Conservation (phyloP, 2,329 filamentous ascomycete genomes). For the Pezicula radicicola region DNA sequence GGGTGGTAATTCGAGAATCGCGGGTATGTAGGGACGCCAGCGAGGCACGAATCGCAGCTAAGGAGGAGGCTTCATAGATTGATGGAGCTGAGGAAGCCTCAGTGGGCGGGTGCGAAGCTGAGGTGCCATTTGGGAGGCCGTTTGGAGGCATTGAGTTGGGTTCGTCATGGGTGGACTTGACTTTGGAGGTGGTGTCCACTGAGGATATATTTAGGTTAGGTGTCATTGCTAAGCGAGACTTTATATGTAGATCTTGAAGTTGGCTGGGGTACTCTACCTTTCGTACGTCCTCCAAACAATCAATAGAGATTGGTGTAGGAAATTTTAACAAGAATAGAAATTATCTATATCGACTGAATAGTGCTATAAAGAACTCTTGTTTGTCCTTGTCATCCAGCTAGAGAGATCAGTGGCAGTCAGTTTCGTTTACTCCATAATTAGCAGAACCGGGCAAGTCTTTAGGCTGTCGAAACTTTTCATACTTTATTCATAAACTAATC, state of each 20-base stretch:
- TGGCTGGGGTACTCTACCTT: not conserved
- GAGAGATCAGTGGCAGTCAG: too few species aligned
- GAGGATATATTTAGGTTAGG: constrained; percentile 3
- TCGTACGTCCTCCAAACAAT: not conserved
- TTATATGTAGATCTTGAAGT: not conserved
- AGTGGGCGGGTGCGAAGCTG: constrained; percentile 9
- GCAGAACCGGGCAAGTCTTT: too few species aligned
- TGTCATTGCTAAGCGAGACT: constrained; percentile 1
- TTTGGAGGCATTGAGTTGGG: constrained; percentile 30
- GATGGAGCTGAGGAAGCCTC: constrained; percentile 11
- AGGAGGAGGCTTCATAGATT: constrained; percentile 69
- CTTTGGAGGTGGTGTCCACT: not conserved
- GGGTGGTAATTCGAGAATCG: constrained; percentile 70
- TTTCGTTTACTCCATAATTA: too few species aligned
- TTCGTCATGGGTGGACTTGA: constrained; percentile 23
- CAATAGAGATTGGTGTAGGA: not conserved
- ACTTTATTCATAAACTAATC: too few species aligned
- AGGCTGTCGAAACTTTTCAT: too few species aligned
- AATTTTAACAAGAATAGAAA: too few species aligned
- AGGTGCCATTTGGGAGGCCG: constrained; percentile 29
- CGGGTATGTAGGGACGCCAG: constrained; percentile 72
- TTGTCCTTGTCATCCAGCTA: too few species aligned
- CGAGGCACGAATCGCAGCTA: constrained; percentile 76
- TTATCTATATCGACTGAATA: too few species aligned
- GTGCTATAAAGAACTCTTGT: too few species aligned